A percentile compares a stretch with the other conserved stretches of the same genome.
These are phyloP conservation scores for Phaeosphaeriaceae sp. DNA, from an alignment of 2,329 filamentous ascomycete species.

Conservation along the genomic window DNA sequence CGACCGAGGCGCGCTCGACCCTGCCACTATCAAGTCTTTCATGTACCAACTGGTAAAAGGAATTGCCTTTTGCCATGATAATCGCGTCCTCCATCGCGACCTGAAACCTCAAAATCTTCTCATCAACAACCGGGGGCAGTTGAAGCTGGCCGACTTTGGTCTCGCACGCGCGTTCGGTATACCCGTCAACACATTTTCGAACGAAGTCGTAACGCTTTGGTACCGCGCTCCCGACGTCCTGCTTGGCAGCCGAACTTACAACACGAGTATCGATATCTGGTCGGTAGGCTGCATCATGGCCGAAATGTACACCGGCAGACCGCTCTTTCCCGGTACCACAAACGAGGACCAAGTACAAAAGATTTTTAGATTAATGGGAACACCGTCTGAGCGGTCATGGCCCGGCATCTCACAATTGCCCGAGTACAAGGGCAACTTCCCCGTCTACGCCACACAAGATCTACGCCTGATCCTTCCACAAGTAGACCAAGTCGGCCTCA, in stretches of 20 bases:
- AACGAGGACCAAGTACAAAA: constrained; percentile 97
- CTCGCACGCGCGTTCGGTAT: constrained; percentile 94
- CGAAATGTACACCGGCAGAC: constrained; percentile 97
- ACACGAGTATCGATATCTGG: constrained; percentile 99
- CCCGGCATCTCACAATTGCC: constrained; percentile 92
- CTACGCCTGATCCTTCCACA: constrained; percentile 85
- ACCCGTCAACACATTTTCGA: constrained; percentile 96
- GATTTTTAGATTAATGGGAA: constrained; percentile 99
- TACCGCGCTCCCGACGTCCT: constrained; percentile 96
- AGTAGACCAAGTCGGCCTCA: constrained; percentile 85
- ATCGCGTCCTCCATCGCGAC: constrained; percentile 92
- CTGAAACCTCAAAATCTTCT: constrained; percentile 96
- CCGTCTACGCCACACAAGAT: constrained; percentile 92
- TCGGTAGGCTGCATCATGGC: constrained; percentile 99
- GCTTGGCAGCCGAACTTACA: constrained; percentile 92
- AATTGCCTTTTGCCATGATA: constrained; percentile 98
- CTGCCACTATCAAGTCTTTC: constrained; percentile 94
- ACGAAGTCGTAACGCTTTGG: constrained; percentile 97
- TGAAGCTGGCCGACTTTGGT: constrained; percentile 95
- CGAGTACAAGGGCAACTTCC: constrained; percentile 97
- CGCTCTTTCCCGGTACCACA: constrained; percentile 94
- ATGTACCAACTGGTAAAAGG: constrained; percentile 97
- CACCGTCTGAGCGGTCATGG: constrained; percentile 93
- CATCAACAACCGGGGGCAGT: constrained; percentile 87
- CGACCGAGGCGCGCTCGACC: constrained; percentile 87